phyloP scores from a whole-genome alignment of 495 filamentous ascomycete species.

The Bacidia rubella region DNA sequence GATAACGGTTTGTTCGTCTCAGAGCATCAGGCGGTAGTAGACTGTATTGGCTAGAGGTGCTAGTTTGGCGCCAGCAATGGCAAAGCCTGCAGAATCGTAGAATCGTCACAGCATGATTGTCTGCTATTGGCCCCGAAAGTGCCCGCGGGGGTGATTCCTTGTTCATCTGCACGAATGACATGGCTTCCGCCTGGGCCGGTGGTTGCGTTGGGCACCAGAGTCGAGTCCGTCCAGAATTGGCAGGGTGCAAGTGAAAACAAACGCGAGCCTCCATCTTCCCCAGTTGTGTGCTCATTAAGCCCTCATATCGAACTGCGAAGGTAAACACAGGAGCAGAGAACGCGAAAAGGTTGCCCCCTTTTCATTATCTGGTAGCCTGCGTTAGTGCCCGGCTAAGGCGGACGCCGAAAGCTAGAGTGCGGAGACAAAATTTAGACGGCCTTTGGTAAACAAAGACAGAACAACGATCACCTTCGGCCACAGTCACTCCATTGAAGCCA shows the following conservation, averaged over 20 bases:
- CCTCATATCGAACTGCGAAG: no score
- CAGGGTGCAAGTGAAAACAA: background rate
- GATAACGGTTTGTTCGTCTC: background rate
- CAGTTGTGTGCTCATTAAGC: no score
- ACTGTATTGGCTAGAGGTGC: background rate
- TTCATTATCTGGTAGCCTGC: background rate
- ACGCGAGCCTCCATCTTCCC: no score
- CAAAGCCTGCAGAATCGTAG: background rate
- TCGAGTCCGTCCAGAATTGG: background rate
- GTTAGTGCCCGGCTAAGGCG: background rate
- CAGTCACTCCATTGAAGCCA: no score
- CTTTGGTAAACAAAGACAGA: background rate
- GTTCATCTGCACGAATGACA: background rate
- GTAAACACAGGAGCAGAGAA: no score
- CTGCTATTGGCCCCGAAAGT: background rate
- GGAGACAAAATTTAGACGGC: background rate
- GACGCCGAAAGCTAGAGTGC: background rate
- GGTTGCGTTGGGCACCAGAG: background rate
- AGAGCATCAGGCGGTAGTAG: background rate
- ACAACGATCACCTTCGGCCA: no score
- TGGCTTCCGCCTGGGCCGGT: background rate
- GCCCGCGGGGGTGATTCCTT: background rate
- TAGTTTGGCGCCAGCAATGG: background rate
- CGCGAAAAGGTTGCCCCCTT: no score
- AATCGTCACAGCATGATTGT: background rate